A percentile compares a stretch with the other conserved stretches of the same genome.
These are phyloP conservation scores for Hawksworthiomyces lignivorus DNA, from an alignment of 2,329 filamentous ascomycete species.

Conservation along the genomic window DNA sequence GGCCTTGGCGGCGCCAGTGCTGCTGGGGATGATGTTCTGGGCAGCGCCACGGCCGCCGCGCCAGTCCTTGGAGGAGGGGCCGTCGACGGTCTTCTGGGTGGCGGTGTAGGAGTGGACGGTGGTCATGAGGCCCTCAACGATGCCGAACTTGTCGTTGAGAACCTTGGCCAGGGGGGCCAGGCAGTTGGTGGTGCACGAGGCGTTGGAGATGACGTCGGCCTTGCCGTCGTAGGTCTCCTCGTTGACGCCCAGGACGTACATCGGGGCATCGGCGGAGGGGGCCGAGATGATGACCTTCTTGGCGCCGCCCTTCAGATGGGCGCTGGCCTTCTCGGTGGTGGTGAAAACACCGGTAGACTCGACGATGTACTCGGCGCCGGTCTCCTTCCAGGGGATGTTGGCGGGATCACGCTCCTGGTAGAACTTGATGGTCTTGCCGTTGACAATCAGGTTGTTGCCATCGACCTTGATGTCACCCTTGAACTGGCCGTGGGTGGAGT, in stretches of 20 bases:
- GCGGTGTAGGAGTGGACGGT: slow-evolving; percentile 99
- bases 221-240: slow-evolving; percentile 86
- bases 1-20: slow-evolving; percentile 98
- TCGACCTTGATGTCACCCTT: slow-evolving; percentile 79
- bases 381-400: slow-evolving; percentile 81
- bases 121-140: slow-evolving; percentile 99
- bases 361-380: slow-evolving; percentile 86
- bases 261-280: slow-evolving; percentile 90
- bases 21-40: slow-evolving; percentile 99
- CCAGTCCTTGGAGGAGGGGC: slow-evolving; percentile 98
- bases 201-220: slow-evolving; percentile 94
- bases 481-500: slow-evolving; percentile 94
- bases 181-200: slow-evolving; percentile 99
- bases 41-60: slow-evolving; percentile 97
- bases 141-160: slow-evolving; percentile 95
- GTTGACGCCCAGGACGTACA: slow-evolving; percentile 99
- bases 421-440: slow-evolving; percentile 93
- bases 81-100: slow-evolving; percentile 99
- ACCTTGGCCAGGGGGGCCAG: slow-evolving; percentile 98
- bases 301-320: slow-evolving; percentile 91
- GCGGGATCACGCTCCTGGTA: slow-evolving; percentile 87
- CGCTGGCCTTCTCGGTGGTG: slow-evolving; percentile 90
- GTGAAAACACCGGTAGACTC: slow-evolving; percentile 99
- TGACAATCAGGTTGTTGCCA: slow-evolving; percentile 68
- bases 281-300: slow-evolving; percentile 97